Percentiles rank a stretch among this genome's conserved stretches.
Conservation (phyloP, 495 filamentous ascomycete species). For the Penicillium angulare region DNA sequence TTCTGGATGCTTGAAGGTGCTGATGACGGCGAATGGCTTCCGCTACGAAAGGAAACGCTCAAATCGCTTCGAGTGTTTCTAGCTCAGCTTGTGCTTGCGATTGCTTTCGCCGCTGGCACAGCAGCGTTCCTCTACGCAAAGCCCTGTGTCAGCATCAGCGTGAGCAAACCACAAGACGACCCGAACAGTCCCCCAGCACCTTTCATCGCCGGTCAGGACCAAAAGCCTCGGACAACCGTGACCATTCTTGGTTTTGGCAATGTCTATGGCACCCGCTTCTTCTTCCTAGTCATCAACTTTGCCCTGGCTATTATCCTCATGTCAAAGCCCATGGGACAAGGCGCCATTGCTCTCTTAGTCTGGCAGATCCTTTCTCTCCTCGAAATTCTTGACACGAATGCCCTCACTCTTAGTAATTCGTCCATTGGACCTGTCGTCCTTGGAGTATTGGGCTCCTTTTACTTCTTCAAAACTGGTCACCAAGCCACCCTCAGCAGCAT, state of each 20-base stretch:
- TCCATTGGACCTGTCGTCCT: constrained; percentile 82
- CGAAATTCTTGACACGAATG: constrained; percentile 83
- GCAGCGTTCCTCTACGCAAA: constrained; percentile 72
- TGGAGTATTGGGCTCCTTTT: constrained; percentile 80
- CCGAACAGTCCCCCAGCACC: constrained; percentile 35
- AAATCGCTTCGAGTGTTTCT: constrained; percentile 74
- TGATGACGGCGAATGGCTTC: constrained; percentile 84
- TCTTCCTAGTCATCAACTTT: constrained; percentile 78
- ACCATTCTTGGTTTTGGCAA: constrained; percentile 91
- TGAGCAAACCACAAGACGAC: constrained; percentile 29
- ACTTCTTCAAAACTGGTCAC: constrained; percentile 98
- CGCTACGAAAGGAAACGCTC: constrained; percentile 57
- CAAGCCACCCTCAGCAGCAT: constrained; percentile 85
- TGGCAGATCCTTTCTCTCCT: constrained; percentile 85
- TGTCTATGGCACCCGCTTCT: constrained; percentile 85
- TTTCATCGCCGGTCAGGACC: constrained; percentile 25
- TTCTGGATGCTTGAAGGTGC: constrained; percentile 92
- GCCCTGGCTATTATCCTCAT: constrained; percentile 72
- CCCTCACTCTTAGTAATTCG: constrained; percentile 57
- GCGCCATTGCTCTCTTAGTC: constrained; percentile 71
- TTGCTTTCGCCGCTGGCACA: constrained; percentile 65
- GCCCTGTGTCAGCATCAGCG: constrained; percentile 65
- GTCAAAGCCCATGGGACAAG: constrained; percentile 92
- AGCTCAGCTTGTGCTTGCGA: constrained; percentile 69
- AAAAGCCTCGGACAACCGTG: constrained; percentile 51